Conservation (phyloP, 2,329 filamentous ascomycete genomes). For the Neocucurbitaria cava region DNA sequence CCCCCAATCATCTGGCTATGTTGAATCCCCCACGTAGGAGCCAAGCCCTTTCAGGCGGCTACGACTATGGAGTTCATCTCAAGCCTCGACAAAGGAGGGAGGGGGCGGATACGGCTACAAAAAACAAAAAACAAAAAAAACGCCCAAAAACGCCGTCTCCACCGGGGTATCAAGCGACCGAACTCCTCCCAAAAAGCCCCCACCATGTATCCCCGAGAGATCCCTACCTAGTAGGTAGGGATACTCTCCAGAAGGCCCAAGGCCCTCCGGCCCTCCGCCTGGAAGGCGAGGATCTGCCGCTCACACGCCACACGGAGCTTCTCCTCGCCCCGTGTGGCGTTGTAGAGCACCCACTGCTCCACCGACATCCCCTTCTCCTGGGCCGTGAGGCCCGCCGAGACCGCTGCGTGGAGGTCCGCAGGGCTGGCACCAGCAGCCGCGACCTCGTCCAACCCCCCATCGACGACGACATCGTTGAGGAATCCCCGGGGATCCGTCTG, state of each 20-base stretch:
- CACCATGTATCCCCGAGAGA: slow-evolving; percentile 8
- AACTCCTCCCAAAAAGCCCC: slow-evolving; percentile 9
- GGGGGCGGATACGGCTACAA: slow-evolving; percentile 6
- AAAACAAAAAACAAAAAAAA: background rate
- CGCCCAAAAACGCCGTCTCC: slow-evolving; percentile 1
- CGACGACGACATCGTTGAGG: slow-evolving; percentile 38
- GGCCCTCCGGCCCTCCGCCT: slow-evolving; percentile 80
- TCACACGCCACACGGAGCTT: slow-evolving; percentile 83
- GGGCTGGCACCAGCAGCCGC: slow-evolving; percentile 19
- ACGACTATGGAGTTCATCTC: slow-evolving; percentile 22
- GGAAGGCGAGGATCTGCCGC: slow-evolving; percentile 80
- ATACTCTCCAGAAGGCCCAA: slow-evolving; percentile 74
- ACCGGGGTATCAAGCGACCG: slow-evolving; percentile 33
- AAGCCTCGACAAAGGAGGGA: slow-evolving; percentile 22
- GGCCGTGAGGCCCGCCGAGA: slow-evolving; percentile 69
- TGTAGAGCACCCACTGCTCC: slow-evolving; percentile 87
- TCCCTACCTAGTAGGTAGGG: slow-evolving; percentile 16
- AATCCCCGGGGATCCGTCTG: slow-evolving; percentile 26
- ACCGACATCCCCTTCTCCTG: slow-evolving; percentile 90
- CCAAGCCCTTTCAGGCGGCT: slow-evolving; percentile 30
- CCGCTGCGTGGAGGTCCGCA: slow-evolving; percentile 55
- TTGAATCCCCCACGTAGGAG: slow-evolving; percentile 23
- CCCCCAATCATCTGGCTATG: slow-evolving; percentile 23
- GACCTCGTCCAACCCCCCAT: slow-evolving; percentile 42
- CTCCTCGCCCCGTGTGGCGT: slow-evolving; percentile 80